Base-by-base conservation (phyloP, 1,139 yeast genomes). In the Lodderomyces orthopsilosis region DNA sequence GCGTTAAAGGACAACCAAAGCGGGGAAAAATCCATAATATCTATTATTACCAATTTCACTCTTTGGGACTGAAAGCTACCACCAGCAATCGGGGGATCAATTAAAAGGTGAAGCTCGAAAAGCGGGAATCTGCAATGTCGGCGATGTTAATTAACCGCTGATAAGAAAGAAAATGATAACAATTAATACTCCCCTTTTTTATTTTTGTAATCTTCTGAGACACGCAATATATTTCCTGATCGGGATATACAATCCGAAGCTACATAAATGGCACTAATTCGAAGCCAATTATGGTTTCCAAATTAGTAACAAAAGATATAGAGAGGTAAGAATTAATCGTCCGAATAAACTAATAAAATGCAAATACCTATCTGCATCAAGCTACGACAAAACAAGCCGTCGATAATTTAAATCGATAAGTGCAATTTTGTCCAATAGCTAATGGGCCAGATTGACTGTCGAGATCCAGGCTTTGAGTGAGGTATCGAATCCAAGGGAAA, bases 401-500 rank as follows among this genome's bases (percentile, higher is more conserved):
- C 1, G 69, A 68, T 23, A 68, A 46, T 42, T 57, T 65, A 50
- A 68, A 68, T 41, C 62, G 50, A 48, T 67, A 68, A 10, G 53
- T 51, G 43, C 63, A 58, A 36, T 50, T 46, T 14, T 44, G 51
- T 2, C 50, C 47, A 23, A 26, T 38, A 15, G 33, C 36, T 10
- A 15, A 32, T 26, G 14, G 26, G 23, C 7, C 22, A 6, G 4
- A 21, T 17, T 24, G 18, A 6, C 38, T 40, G 14, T 36, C 23
- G 19, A 32, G 41, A 34, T 45, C 46, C 19, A 23, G 32, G 1
- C 70, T 56, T 42, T 63, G 62, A 1, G 76, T 68, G n/a, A 62
- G 47, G 45, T 73, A 72, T 43, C 74, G 58, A 5, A 73, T 70
- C 78, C 78, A 73, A 2, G 78, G 77, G 47, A 73, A 72, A 48